Percentiles rank a stretch among this genome's conserved stretches.
Conservation (phyloP, 305 asterid species). For the Fraxinus platypoda region DNA sequence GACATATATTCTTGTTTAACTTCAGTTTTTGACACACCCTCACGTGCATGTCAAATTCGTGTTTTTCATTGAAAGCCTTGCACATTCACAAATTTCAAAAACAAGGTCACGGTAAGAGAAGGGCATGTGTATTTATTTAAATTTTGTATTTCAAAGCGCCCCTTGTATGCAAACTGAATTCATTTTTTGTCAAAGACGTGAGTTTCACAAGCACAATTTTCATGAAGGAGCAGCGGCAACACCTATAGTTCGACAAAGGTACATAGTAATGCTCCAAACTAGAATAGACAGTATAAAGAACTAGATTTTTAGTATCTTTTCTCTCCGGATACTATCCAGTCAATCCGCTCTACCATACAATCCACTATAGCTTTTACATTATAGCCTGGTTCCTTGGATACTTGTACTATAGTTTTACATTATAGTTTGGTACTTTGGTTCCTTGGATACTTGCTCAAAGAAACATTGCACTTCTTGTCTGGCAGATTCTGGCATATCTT, state of each 20-base stretch:
- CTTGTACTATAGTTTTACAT: not conserved
- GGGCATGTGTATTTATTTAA: not conserved
- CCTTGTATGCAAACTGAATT: not conserved
- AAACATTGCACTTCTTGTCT: not conserved
- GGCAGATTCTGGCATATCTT: slow-evolving; percentile 46
- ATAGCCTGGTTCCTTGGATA: not conserved
- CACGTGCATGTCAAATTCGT: not conserved
- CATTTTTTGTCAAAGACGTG: not conserved
- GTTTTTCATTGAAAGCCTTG: not conserved
- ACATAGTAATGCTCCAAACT: not conserved
- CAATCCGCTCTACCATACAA: not conserved
- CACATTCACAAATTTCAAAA: not conserved
- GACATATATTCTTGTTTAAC: not conserved
- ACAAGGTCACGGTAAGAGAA: not conserved
- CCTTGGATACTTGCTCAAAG: not conserved
- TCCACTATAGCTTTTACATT: not conserved
- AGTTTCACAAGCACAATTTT: not conserved
- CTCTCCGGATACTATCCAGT: not conserved
- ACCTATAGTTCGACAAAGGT: not conserved
- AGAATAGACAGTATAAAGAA: not conserved
- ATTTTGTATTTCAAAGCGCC: not conserved
- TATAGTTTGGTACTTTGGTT: not conserved
- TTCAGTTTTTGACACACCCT: not conserved
- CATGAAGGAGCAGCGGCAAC: not conserved
- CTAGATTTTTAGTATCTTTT: not conserved